Conservation (phyloP, 1,284 basidiomycete genomes). For the Ceratorhiza oryzae-sativae region DNA sequence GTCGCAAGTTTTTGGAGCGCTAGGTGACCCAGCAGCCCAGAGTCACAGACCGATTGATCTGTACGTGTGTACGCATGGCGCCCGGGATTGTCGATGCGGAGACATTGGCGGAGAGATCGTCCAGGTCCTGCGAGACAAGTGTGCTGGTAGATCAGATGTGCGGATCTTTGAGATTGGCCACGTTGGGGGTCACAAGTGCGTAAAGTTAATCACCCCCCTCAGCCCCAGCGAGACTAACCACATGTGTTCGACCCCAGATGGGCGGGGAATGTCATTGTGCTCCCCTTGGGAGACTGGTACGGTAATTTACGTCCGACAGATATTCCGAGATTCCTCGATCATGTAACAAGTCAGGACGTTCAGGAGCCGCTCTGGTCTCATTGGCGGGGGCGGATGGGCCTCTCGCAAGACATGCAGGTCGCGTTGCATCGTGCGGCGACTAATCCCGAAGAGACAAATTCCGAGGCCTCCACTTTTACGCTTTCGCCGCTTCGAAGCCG, state of each 20-base stretch:
- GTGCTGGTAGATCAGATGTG: constrained; percentile 44
- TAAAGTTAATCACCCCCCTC: constrained; percentile 41
- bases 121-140: constrained; percentile 46
- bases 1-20: constrained; percentile 8
- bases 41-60: constrained; percentile 50
- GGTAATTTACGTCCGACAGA: constrained; percentile 64
- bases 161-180: constrained; percentile 74
- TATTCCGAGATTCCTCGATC: constrained; percentile 62
- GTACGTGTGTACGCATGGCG: constrained; percentile 76
- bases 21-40: not conserved
- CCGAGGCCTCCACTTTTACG: constrained; percentile 4
- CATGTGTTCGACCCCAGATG: constrained; percentile 56
- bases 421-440: constrained; percentile 51
- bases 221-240: not conserved
- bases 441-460: not conserved
- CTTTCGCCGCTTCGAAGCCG: constrained; percentile 14
- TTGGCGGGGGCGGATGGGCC: constrained; percentile 81
- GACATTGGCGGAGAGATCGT: constrained; percentile 61
- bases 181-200: constrained; percentile 85
- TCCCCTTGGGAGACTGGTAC: constrained; percentile 82
- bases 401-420: constrained; percentile 69
- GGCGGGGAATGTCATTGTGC: constrained; percentile 79
- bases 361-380: constrained; percentile 51
- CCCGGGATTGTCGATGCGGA: constrained; percentile 77
- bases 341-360: constrained; percentile 49